Evolutionary conservation across 73 alveolate species (phyloP), one percentile per base, ranked within the genome.

Genomic region (Effrenium voratum): DNA sequence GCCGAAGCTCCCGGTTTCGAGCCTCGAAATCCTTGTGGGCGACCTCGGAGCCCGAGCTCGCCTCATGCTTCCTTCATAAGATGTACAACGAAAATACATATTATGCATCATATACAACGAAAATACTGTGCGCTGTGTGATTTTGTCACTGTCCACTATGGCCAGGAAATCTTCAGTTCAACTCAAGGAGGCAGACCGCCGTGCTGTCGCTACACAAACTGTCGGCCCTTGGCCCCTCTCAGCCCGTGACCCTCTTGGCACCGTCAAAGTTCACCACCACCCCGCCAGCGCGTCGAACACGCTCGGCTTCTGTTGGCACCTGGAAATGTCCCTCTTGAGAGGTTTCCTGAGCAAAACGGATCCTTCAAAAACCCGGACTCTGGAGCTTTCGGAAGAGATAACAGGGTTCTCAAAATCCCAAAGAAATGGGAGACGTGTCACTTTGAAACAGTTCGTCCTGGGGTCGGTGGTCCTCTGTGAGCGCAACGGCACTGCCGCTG

Each of bases 391-490:
- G 63, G 19, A 52, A 52, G 19, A 52, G 63, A 52, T 52, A 19
- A 52, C 8, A 52, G 19, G 19, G 63, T 12, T 52, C 63, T 12
- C 63, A 8, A 8, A 8, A 8, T 19, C 63, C 63, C 63, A 52
- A 52, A 52, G 19, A 52, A 52, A 52, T 12, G 63, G 63, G 19
- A 52, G 19, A 19, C 8, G 19, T 19, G 19, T 12, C 26, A 52
- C 19, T 52, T 12, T 52, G 19, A 52, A 52, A 12, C 8, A 52
- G 63, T 38, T 22, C 41, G 60, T 5, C 59, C 30, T 47, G 19
- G 19, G 92, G 92, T 26, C 92, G 68, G 47, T 81, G 92, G 72
- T 81, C 92, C 92, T 81, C 50, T 13, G 75, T 81, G 50, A 81
- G 47, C 2, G 75, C 32, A 46, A 81, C 92, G 47, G 92, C 72